phyloP scores from a whole-genome alignment of 2,329 filamentous ascomycete species.

The Leptoxyphium fumago region DNA sequence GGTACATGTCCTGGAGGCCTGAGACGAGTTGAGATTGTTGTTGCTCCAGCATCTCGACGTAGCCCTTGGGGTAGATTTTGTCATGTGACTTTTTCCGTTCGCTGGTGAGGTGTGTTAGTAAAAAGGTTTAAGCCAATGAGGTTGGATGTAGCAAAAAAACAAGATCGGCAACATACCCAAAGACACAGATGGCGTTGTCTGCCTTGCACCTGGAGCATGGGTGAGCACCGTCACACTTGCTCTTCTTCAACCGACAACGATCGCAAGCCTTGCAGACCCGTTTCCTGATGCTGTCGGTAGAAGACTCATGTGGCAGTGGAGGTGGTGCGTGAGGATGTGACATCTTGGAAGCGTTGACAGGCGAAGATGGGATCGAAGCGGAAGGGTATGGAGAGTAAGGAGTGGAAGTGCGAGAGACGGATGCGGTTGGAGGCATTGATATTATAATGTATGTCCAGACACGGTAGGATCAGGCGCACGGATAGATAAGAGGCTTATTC shows the following conservation, averaged over 20 bases:
- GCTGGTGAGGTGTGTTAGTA: constrained; percentile 6
- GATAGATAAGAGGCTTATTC: too few species aligned
- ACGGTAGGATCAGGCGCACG: too few species aligned
- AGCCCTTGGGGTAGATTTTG: constrained; percentile 56
- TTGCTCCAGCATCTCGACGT: constrained; percentile 51
- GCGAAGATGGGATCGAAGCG: neutral
- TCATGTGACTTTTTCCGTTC: constrained; percentile 52
- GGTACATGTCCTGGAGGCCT: constrained; percentile 47
- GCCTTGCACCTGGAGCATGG: constrained; percentile 48
- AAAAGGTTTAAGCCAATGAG: neutral
- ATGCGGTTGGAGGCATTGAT: neutral
- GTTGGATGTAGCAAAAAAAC: neutral
- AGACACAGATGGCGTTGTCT: constrained; percentile 51
- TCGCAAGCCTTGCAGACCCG: constrained; percentile 54
- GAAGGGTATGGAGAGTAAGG: neutral
- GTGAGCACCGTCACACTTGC: constrained; percentile 50
- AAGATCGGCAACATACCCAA: constrained; percentile 28
- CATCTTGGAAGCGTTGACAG: neutral
- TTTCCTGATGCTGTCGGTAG: constrained; percentile 28
- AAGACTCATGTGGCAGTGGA: neutral
- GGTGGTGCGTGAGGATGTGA: neutral
- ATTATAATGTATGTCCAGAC: too few species aligned
- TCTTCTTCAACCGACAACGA: constrained; percentile 51
- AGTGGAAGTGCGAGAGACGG: neutral
- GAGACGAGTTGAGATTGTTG: constrained; percentile 48